phyloP scores from a whole-genome alignment of 805 yeast genomes.

The Zygoascus ofunaensis region DNA sequence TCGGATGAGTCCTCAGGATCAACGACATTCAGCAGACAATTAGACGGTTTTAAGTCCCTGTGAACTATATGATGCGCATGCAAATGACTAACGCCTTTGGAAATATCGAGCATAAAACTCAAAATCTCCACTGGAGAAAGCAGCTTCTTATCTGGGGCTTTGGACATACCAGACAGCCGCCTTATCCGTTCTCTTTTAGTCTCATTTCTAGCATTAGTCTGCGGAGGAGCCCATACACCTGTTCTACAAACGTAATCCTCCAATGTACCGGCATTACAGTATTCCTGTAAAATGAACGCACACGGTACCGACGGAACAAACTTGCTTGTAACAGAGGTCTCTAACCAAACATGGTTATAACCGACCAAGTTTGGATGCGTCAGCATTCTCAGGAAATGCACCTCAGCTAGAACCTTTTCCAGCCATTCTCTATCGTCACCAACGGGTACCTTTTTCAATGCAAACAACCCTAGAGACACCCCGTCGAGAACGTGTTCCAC shows the following conservation, averaged over 20 bases:
- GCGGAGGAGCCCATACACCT: not conserved
- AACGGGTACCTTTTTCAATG: slow-evolving; percentile 74
- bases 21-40: slow-evolving; percentile 48
- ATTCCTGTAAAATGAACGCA: slow-evolving; percentile 76
- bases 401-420: slow-evolving; percentile 65
- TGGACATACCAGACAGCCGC: slow-evolving; percentile 4
- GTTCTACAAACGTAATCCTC: slow-evolving; percentile 47
- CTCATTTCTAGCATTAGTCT: slow-evolving; percentile 7
- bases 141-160: slow-evolving; percentile 12
- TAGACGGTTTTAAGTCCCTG: slow-evolving; percentile 82
- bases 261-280: slow-evolving; percentile 80
- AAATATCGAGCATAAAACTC: slow-evolving; percentile 57
- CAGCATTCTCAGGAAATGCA: slow-evolving; percentile 49
- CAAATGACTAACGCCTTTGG: slow-evolving; percentile 59
- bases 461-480: slow-evolving; percentile 66
- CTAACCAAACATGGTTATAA: slow-evolving; percentile 90
- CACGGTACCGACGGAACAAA: slow-evolving; percentile 59
- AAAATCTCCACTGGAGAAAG: slow-evolving; percentile 54
- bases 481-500: slow-evolving; percentile 76
- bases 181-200: slow-evolving; percentile 28
- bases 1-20: slow-evolving; percentile 8
- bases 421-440: slow-evolving; percentile 69
- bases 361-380: slow-evolving; percentile 58
- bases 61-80: slow-evolving; percentile 75
- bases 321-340: slow-evolving; percentile 44